These are phyloP conservation scores for Talaromyces wortmannii DNA, from an alignment of 495 filamentous ascomycete genomes.

Conservation along the genomic window DNA sequence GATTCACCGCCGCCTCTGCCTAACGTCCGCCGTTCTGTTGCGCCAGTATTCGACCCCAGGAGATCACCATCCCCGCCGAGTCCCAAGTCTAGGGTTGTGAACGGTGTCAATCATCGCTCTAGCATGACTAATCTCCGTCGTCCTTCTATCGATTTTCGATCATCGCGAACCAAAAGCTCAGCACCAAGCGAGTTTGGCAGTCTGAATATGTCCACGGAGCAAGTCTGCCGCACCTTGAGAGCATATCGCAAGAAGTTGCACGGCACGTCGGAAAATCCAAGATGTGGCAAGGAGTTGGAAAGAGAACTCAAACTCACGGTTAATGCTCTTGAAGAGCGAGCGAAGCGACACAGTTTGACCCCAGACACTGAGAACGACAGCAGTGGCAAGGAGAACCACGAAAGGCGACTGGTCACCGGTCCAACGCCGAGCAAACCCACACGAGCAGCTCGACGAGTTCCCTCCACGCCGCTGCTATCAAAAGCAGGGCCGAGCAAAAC, in stretches of 20 bases:
- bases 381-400: slow-evolving; percentile 36
- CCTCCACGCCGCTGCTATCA: slow-evolving; percentile 31
- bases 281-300: slow-evolving; percentile 67
- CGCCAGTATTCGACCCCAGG: slow-evolving; percentile 16
- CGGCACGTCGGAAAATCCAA: slow-evolving; percentile 54
- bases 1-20: slow-evolving; percentile 22
- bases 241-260: slow-evolving; percentile 78
- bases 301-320: slow-evolving; percentile 72
- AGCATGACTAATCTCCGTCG: slow-evolving; percentile 29
- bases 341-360: slow-evolving; percentile 7
- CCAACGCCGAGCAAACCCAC: slow-evolving; percentile 11
- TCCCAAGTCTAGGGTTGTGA: slow-evolving; percentile 20
- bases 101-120: slow-evolving; percentile 11
- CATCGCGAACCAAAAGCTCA: slow-evolving; percentile 43
- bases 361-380: slow-evolving; percentile 36
- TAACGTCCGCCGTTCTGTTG: slow-evolving; percentile 29
- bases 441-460: slow-evolving; percentile 22
- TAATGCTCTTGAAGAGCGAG: slow-evolving; percentile 54
- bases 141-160: slow-evolving; percentile 52
- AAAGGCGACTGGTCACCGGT: neutral
- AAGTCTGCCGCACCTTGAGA: slow-evolving; percentile 69
- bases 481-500: slow-evolving; percentile 16
- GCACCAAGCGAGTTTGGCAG: slow-evolving; percentile 51
- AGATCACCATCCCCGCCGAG: slow-evolving; percentile 41
- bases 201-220: slow-evolving; percentile 70